These are phyloP conservation scores for Talaromyces sp. DNA, from an alignment of 2,329 filamentous ascomycete species.

Conservation along the genomic window DNA sequence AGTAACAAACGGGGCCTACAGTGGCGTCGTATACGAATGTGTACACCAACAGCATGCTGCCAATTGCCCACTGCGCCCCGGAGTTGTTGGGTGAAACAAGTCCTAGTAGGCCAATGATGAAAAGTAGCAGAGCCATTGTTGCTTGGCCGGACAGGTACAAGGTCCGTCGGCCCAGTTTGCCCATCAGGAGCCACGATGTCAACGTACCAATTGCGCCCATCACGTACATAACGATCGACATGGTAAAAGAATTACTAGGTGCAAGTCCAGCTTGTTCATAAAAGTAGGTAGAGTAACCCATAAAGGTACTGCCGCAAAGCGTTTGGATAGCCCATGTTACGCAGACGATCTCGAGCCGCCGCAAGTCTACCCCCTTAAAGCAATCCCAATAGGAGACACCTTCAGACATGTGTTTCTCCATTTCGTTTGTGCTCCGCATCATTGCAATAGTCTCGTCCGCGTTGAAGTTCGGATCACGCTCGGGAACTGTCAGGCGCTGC, in stretches of 20 bases:
- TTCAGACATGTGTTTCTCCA: neutral
- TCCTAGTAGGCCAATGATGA: slow-evolving; percentile 17
- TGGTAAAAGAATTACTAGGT: slow-evolving; percentile 35
- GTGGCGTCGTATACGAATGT: slow-evolving; percentile 62
- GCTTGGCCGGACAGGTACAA: slow-evolving; percentile 36
- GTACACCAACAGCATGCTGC: slow-evolving; percentile 57
- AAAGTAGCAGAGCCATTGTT: slow-evolving; percentile 27
- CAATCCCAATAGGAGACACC: slow-evolving; percentile 2
- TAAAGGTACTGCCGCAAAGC: slow-evolving; percentile 33
- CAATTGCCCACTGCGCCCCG: slow-evolving; percentile 38
- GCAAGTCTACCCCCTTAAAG: slow-evolving; percentile 9
- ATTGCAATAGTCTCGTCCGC: slow-evolving; percentile 6
- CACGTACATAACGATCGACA: slow-evolving; percentile 57
- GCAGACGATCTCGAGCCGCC: neutral
- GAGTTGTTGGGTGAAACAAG: slow-evolving; percentile 9
- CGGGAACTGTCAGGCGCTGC: slow-evolving; percentile 24
- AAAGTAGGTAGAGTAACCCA: slow-evolving; percentile 49
- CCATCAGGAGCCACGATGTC: slow-evolving; percentile 49
- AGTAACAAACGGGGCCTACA: slow-evolving; percentile 34
- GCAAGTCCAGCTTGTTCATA: slow-evolving; percentile 40
- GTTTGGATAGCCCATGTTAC: slow-evolving; percentile 34
- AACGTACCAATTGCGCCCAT: slow-evolving; percentile 56
- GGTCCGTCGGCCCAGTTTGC: slow-evolving; percentile 39
- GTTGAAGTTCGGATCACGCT: slow-evolving; percentile 29
- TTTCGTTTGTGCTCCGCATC: slow-evolving; percentile 4